These are phyloP conservation scores for Spencermartinsiella ligniputridi DNA, from an alignment of 1,139 yeast species.

Conservation along the genomic window DNA sequence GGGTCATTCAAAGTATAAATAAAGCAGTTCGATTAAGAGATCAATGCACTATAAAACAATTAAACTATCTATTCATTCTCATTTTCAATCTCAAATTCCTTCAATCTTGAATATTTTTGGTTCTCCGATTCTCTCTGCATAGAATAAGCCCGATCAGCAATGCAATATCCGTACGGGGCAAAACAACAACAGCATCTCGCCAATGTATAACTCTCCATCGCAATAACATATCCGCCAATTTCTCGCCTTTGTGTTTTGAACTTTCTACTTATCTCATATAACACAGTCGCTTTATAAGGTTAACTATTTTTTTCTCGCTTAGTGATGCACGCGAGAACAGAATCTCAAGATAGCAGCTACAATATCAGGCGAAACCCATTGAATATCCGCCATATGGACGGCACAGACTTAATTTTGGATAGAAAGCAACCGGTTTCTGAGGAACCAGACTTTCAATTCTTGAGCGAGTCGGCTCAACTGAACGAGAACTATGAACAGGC, in stretches of 20 bases:
- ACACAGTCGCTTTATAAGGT: too few relatives aligned
- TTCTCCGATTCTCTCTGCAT: slow-evolving; percentile 1
- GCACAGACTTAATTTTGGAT: slow-evolving; percentile 28
- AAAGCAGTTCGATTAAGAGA: too few relatives aligned
- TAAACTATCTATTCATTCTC: too few relatives aligned
- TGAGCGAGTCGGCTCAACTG: background rate
- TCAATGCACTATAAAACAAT: too few relatives aligned
- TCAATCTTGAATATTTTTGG: background rate
- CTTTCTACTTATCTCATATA: too few relatives aligned
- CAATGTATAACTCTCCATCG: too few relatives aligned
- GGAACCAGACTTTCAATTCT: background rate
- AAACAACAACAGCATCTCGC: background rate
- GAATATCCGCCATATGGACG: slow-evolving; percentile 30
- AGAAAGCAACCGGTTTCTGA: background rate
- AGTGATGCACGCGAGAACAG: slow-evolving; percentile 20
- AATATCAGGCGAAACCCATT: slow-evolving; percentile 25
- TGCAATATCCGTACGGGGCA: background rate
- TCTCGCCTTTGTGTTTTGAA: too few relatives aligned
- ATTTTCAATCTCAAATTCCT: background rate
- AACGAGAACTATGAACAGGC: background rate
- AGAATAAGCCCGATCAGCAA: background rate
- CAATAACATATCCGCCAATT: too few relatives aligned
- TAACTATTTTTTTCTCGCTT: too few relatives aligned
- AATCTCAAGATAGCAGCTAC: slow-evolving; percentile 24
- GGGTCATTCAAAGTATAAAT: too few relatives aligned